phyloP scores from a whole-genome alignment of 148 eudicot species.

The Rhododendron griersonianum region DNA sequence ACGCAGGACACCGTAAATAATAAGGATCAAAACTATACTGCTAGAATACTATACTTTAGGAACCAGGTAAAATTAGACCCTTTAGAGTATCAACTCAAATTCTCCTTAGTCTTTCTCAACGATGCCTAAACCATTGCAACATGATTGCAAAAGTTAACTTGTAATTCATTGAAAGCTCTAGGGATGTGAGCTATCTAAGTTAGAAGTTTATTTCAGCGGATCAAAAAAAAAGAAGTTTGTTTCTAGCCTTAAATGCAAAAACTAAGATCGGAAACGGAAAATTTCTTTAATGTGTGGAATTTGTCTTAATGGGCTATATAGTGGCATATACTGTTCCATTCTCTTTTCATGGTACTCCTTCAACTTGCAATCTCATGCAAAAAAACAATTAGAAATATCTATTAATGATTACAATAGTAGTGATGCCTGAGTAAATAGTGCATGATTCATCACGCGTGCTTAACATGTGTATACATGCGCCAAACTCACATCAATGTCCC shows the following conservation, averaged over 20 bases:
- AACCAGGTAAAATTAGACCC: neutral
- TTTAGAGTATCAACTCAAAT: neutral
- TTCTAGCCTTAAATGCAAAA: neutral
- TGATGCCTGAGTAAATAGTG: neutral
- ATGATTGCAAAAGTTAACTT: neutral
- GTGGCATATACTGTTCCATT: neutral
- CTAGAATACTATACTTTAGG: neutral
- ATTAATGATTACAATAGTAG: neutral
- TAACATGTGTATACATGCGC: neutral
- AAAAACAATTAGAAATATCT: neutral
- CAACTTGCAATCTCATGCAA: neutral
- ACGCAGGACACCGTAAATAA: neutral
- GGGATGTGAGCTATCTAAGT: neutral
- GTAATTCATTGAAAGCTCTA: neutral
- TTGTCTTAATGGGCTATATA: neutral
- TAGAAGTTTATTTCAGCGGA: neutral
- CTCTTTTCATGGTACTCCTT: neutral
- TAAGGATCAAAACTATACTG: neutral
- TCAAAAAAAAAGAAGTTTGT: neutral
- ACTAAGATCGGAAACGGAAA: neutral
- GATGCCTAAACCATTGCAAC: neutral
- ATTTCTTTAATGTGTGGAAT: neutral
- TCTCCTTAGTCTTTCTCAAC: neutral
- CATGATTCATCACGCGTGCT: neutral
- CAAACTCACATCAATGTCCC: neutral